Base-by-base conservation (phyloP, 306 rosid species). In the Quercus agrifolia region DNA sequence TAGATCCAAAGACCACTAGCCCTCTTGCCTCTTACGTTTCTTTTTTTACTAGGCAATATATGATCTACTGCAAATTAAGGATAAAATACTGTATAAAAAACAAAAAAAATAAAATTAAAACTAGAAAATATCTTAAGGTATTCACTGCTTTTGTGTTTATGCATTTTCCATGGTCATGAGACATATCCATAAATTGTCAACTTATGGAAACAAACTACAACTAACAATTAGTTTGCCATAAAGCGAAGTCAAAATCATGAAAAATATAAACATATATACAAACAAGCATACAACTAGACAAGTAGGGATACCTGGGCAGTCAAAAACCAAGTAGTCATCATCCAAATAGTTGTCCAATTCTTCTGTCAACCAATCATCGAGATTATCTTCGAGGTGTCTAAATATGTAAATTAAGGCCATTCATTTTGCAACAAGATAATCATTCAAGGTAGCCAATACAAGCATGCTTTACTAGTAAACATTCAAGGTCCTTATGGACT, bases 311-410 rank as follows among this genome's bases (percentile, higher is more conserved):
- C 99, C 97, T 85, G 99, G 97, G 85, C 99, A 94, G 84, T 94
- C 99, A 25, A 94, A 94, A 78, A 92, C 91, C 69, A 92, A 80
- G 84, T 92, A 94, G 77, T 92, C 99, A 86, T 94, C 99, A 41
- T 94, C 99, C 81, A 88, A 49, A 89, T 88, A 92, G 80, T 92
- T 90, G 78, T 91, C 92, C 82, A 94, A 79, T 49, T 90, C 99
- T 69, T 89, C 97, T 4, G 86, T 78, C 27, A 92, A 80, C 97
- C 97, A 94, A 81, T 90, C 92, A 72, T 94, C 97, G 63, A 94
- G 84, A 89, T 82, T 92, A 13, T 89, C 97, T 85, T 94, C 97
- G 71, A 94, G 97, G 80, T 92, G 91, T 84, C 99, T 91, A 85
- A 79, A 49, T 30, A 77, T 74, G 55, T 69, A 75, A 20, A 72